Percentiles rank a stretch among this genome's conserved stretches.
These are phyloP conservation scores for Trichoderma sp. DNA, from an alignment of 2,329 filamentous ascomycete genomes.

Conservation along the genomic window DNA sequence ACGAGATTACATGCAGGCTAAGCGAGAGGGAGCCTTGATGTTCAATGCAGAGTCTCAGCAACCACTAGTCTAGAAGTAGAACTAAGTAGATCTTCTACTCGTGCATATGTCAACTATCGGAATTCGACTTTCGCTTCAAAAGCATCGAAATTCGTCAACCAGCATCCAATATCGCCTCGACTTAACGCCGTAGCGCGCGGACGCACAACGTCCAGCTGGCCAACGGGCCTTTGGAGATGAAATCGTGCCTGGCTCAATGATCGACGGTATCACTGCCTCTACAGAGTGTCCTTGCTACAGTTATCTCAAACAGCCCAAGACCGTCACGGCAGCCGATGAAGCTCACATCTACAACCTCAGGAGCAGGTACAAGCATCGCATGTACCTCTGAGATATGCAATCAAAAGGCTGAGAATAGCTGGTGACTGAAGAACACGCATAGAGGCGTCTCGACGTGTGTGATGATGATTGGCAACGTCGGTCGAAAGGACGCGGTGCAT, in stretches of 20 bases:
- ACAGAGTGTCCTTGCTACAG: neutral
- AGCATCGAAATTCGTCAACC: neutral
- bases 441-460: neutral
- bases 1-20: constrained; percentile 5
- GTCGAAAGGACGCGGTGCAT: neutral
- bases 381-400: neutral
- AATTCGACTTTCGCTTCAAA: neutral
- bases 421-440: neutral
- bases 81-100: too few species aligned
- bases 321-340: neutral
- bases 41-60: neutral
- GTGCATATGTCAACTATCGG: neutral
- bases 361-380: neutral
- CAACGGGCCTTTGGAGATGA: constrained; percentile 19
- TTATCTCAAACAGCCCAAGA: neutral
- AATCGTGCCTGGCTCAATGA: neutral
- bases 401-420: neutral
- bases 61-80: too few species aligned
- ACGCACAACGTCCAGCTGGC: neutral
- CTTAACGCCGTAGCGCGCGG: constrained; percentile 12
- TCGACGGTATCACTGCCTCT: constrained; percentile 4
- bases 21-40: neutral
- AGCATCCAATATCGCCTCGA: neutral
- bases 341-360: neutral
- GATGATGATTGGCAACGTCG: neutral